Base-by-base conservation (phyloP, 805 yeast species). In the Myxozyma monticola region DNA sequence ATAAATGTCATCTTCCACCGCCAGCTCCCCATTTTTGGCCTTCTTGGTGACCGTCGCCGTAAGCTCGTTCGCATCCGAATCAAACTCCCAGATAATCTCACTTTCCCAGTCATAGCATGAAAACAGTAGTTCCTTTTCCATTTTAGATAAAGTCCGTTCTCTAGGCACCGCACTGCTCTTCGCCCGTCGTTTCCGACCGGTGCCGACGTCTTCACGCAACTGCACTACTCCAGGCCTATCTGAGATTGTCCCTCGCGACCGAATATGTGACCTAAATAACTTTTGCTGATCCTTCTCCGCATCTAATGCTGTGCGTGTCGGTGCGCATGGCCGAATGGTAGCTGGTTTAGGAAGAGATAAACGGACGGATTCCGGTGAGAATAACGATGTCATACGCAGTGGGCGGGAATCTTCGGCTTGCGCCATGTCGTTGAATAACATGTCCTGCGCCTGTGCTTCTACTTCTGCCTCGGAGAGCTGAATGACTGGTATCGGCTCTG, bases 281-380 rank as follows among this genome's bases (percentile, higher is more conserved):
- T 76, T 77, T 39, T 78, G 68, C 46, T 81, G 77, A 63, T 87
- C 95, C 5, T 75, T 63, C 30, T 78, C 86, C 0, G 81, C 73
- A 51, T 87, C 91, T 21, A 87, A 71, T 3, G 71, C 66, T 21
- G 81, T 59, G 48, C 81, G 78, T 7, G 80, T 73, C 0, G 95
- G 93, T 0, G 65, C 56, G 20, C 69, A 62, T 65, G 39, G 50
- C 14, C 68, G 57, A 2, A 62, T 40, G 2, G 45, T 38, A 18
- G 64, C 60, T 2, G 88, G 84, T 21, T 71, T 69, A 36, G 81
- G 80, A 44, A 76, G 80, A 28, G 71, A 69, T 57, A 78, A 78
- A 49, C 74, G 74, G 15, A 71, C 68, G 0, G 90, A 85, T 9
- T 76, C 73, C 1, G 91, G 84, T 25, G 79, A 76, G 60, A 84